Evolutionary conservation across 208 protist species (phyloP), one percentile per base, ranked within the genome.

Genomic region (Trypanosoma mega): DNA sequence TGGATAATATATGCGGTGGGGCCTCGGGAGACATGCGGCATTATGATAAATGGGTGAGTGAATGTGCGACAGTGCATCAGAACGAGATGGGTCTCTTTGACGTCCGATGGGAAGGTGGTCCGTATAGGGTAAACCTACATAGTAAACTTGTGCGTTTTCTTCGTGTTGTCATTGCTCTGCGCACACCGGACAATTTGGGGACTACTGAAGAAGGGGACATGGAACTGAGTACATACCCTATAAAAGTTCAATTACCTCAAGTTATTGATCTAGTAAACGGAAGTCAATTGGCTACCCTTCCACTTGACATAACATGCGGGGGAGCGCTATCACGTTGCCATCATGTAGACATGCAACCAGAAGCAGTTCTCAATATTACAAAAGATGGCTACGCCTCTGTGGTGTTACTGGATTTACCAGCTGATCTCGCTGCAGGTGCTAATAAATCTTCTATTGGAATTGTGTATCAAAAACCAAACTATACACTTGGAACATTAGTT

Each of bases 1-100:
- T 83, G 54, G 44, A 74, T 39, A 85, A 85, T 60, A 66, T 94
- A 24, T 94, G 87, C 63, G 80, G 79, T 30, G 44, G 39, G 39
- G 12, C 48, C 12, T 57, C 50, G 2, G 18, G 2, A 11, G 58
- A 73, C 60, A 50, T 83, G 31, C 47, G 61, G 14, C 12, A 76
- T 12, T 64, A 72, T 14, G 58, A 72, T n/a, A 0, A 48, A 2
- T 78, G 72, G 70, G 31, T 9, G 36, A 74, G 39, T 63, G 58
- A 27, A 37, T 88, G 73, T 71, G 71, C 24, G n/a, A 73, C 41
- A 34, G 36, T 60, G 31, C 33, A 29, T 21, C 51, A 62, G 20
- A 24, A 43, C 48, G 50, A 44, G 62, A 30, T 3, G 34, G 64
- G 18, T 11, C 49, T 63, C 4, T 65, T 61, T 41, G 51, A 64